Base-by-base conservation (phyloP, 768 basidiomycete genomes). In the Tricholoma sp. region DNA sequence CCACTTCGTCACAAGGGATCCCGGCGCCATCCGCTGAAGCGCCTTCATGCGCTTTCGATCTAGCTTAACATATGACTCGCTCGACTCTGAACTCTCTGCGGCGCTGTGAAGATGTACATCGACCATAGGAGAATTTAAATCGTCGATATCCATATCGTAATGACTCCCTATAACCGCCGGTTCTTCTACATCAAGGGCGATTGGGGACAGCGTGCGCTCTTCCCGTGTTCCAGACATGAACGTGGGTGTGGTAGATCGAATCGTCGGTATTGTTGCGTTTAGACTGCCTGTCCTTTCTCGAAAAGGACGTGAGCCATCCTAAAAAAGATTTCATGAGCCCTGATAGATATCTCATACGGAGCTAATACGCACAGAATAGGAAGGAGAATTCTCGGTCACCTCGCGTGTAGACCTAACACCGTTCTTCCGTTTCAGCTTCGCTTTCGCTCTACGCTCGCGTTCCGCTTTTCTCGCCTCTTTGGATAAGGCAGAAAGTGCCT, bases 21-120 rank as follows among this genome's bases (percentile, higher is more conserved):
- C 73, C 4, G 85, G 85, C 71, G 84, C 71, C 78, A 88, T 78
- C 13, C 72, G 76, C 36, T 57, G 64, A 15, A 84, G 69, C 4
- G 63, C 74, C 34, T 74, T 77, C 31, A 72, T 51, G 31, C 66
- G 61, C 63, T 71, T 76, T 52, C 68, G 68, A 32, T 75, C 71
- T 58, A 61, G 36, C 32, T 20, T 42, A 24, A n/a, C 10, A 24
- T 24, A 4, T 20, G 48, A 13, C 6, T 17, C 8, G 13, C 33
- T n/a, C n/a, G 24, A 42, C 2, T 53, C 34, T 12, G 33, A 52
- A 13, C 50, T 37, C 17, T 28, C 49, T 13, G 15, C 29, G n/a
- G 7, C 18, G 3, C 9, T 10, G 47, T 49, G n/a, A 9, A 28
- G 24, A 24, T 24, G 24, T 4, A 4, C 24, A 24, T 24, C 2